Base-by-base conservation (phyloP, 805 yeast genomes). In the Wickerhamiella sergipiensis region DNA sequence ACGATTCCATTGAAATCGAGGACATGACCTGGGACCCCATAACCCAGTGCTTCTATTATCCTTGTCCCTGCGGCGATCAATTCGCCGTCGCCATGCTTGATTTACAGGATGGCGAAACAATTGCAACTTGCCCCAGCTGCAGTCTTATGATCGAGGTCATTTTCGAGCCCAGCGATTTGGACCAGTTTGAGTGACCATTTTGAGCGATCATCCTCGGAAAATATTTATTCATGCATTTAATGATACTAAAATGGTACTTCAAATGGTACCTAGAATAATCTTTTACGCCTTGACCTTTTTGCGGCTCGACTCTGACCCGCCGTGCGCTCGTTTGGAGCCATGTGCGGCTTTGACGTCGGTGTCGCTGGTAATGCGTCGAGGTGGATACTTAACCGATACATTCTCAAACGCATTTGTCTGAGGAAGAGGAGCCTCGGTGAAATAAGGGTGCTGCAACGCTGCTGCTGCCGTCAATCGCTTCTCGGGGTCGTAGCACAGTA, bases 51-150 rank as follows among this genome's bases (percentile, higher is more conserved):
- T 86, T 89, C 68, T 83, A 87, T 48, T 90, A 89, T 61, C 98
- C 98, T 3, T 92, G 98, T 72, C 98, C 98, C 1, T 92, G 98
- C 67, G 98, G 98, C 9, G 98, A 92, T 66, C 75, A 80, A 61
- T 92, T 92, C 67, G 95, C 90, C 62, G 85, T 92, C 24, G 72
- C 78, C 29, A 72, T 88, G 48, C 92, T 83, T 59, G 98, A 92
- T 63, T 72, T 92, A 65, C 71, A 73, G 54, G 96, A 88, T 59
- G 98, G 97, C 8, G 94, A 86, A 59, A 63, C 60, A 18, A 80
- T 87, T 29, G 98, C 98, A 0, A 94, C 90, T 17, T 92, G 98
- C 67, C 98, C 98, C 26, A 83, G 94, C 51, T 92, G 98, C 68
- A 85, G 95, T 19, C 71, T 92, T 49, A 88, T 87, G 94, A 88